Evolutionary conservation across 768 basidiomycete species (phyloP).

Genomic region (Tulasnella sp.): DNA sequence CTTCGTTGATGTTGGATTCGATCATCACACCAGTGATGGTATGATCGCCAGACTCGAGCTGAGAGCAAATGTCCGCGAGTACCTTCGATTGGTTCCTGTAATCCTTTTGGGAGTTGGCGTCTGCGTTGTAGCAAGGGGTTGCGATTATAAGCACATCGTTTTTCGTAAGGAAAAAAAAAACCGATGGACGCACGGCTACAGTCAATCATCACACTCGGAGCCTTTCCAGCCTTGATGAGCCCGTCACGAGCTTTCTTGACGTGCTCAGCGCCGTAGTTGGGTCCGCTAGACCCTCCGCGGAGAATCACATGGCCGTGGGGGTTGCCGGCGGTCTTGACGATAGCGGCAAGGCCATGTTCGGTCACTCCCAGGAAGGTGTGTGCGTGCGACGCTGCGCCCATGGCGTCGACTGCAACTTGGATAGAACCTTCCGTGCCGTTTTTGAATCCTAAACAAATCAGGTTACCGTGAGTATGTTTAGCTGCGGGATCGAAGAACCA

Average conservation of each 20-base stretch:
- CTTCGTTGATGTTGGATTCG: conserved; percentile 87
- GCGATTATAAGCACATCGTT: not conserved
- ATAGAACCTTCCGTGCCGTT: conserved; percentile 93
- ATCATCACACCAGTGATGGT: conserved; percentile 94
- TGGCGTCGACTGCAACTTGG: conserved; percentile 88
- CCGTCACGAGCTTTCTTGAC: conserved; percentile 51
- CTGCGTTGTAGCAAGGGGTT: conserved; percentile 31
- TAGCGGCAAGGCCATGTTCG: conserved; percentile 57
- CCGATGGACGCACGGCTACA: conserved; percentile 50
- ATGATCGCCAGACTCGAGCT: conserved; percentile 53
- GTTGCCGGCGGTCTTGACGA: conserved; percentile 79
- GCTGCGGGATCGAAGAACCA: too few relatives aligned
- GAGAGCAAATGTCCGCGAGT: conserved; percentile 54
- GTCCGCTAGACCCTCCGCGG: conserved; percentile 82
- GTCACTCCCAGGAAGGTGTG: conserved; percentile 86
- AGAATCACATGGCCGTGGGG: conserved; percentile 92
- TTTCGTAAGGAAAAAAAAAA: not conserved
- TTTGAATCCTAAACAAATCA: conserved; percentile 63
- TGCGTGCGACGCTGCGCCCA: conserved; percentile 82
- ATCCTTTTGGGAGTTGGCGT: conserved; percentile 94
- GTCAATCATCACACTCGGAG: conserved; percentile 78
- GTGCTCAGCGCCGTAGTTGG: conserved; percentile 71
- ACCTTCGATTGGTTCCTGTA: conserved; percentile 86
- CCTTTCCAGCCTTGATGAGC: conserved; percentile 49
- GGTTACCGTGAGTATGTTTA: not conserved